Percentiles rank a stretch among this genome's conserved stretches.
These are phyloP conservation scores for Talaromyces amestolkiae DNA, from an alignment of 2,329 filamentous ascomycete species.

Conservation along the genomic window DNA sequence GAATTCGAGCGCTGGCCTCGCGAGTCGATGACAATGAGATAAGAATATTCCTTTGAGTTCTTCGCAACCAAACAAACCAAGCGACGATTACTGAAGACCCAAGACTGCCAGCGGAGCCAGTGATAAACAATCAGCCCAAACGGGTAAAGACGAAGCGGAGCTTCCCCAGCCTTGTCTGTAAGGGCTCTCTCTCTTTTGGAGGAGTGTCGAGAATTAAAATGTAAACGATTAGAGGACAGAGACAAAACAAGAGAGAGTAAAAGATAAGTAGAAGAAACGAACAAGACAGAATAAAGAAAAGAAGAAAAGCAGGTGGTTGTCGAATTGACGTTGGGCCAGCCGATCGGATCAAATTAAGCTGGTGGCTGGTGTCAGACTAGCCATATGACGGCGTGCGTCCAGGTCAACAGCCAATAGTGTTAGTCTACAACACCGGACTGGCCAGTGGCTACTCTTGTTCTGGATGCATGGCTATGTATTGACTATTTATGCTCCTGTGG, in stretches of 20 bases:
- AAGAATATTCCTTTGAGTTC: neutral
- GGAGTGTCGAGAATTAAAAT: no score
- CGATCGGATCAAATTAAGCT: slow-evolving; percentile 16
- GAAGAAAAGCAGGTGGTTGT: slow-evolving; percentile 28
- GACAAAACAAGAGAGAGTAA: neutral
- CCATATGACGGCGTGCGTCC: neutral
- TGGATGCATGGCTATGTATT: neutral
- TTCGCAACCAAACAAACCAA: neutral
- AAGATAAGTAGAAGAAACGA: neutral
- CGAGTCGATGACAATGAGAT: neutral
- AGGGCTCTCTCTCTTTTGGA: neutral
- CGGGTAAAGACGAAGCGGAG: slow-evolving; percentile 19
- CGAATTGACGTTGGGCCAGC: slow-evolving; percentile 20
- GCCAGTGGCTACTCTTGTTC: neutral
- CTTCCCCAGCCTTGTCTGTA: slow-evolving; percentile 6
- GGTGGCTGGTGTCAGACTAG: slow-evolving; percentile 17
- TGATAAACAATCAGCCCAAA: slow-evolving; percentile 14
- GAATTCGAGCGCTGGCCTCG: neutral
- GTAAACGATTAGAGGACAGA: no score
- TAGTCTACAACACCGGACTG: no score
- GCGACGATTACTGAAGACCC: neutral
- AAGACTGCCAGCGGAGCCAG: neutral
- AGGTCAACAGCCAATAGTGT: neutral
- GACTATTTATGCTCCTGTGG: neutral
- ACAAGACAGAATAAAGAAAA: slow-evolving; percentile 17